phyloP scores from a whole-genome alignment of 768 basidiomycete genomes.

The Psilocybe subaeruginosa region DNA sequence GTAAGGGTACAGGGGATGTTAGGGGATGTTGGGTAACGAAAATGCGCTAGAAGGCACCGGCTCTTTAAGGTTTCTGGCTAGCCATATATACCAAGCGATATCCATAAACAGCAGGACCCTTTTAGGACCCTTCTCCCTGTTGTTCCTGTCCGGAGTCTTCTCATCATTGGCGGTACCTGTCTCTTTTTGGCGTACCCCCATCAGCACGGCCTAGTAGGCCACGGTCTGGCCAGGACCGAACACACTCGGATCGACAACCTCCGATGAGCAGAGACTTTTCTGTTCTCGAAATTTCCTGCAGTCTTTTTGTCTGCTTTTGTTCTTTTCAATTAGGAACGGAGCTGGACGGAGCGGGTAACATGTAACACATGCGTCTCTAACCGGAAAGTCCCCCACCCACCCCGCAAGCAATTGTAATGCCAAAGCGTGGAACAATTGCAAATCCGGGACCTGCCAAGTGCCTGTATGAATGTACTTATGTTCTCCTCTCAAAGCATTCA shows the following conservation, averaged over 20 bases:
- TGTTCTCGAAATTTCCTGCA: not conserved
- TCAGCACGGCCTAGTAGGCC: not conserved
- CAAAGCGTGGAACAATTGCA: constrained; percentile 12
- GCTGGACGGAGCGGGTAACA: not conserved
- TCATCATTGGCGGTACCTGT: constrained; percentile 27
- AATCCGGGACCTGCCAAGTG: constrained; percentile 14
- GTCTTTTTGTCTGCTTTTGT: not conserved
- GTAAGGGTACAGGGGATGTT: constrained; percentile 16
- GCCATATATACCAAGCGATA: constrained; percentile 15
- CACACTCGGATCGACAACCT: not conserved
- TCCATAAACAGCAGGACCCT: constrained; percentile 27
- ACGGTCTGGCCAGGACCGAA: not conserved
- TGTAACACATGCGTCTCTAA: not conserved
- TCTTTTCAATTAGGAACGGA: not conserved
- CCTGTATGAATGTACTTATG: not conserved
- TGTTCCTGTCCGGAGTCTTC: constrained; percentile 22
- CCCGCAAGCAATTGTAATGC: constrained; percentile 5
- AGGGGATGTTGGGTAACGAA: constrained; percentile 4
- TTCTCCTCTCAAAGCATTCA: not conserved
- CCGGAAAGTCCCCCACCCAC: not conserved
- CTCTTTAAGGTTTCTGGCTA: constrained; percentile 19
- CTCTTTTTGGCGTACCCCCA: not conserved
- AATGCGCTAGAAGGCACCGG: constrained; percentile 13
- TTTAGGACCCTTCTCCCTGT: constrained; percentile 12
- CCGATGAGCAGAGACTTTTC: not conserved